Evolutionary conservation across 129 eudicot species (phyloP), one percentile per base, ranked within the genome.

Genomic region (Flaveria sonorensis): DNA sequence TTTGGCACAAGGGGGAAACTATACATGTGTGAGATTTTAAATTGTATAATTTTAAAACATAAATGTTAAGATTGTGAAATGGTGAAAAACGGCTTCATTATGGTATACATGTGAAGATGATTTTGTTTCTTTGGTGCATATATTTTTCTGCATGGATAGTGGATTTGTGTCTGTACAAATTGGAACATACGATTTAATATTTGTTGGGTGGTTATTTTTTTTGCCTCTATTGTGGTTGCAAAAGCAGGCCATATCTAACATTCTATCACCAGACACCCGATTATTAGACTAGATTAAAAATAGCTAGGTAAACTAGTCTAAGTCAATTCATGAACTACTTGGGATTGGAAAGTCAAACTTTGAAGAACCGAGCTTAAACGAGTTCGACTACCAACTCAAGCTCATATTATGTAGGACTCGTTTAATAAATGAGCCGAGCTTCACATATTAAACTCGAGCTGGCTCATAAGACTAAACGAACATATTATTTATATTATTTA

Each of bases 211-310:
- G 51, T 59, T 78, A 30, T 59, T 18, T 36, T 24, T 57, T 78
- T 78, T 69, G 82, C 82, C 70, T 26, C 56, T 43, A 43, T 1
- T 78, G 60, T 78, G 47, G 62, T 18, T 42, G 70, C 81, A 78
- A 43, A 12, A 69, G 21, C 10, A 68, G 9, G 9, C 43, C 14
- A 7, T 42, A 42, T 10, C 23, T 55, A 53, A 26, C 59, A 15
- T 2, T 60, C 28, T n/a, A 30, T 50, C 46, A 19, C 39, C 42
- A 36, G 13, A 36, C 50, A 53, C n/a, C 39, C 8, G 30, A 10
- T 26, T 36, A 36, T 36, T 36, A 36, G 40, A 36, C 40, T 36
- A 36, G 40, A 36, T 36, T 36, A 4, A 6, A 36, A 36, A 36
- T 36, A 36, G 40, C 7, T 36, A 5, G 40, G 7, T 36, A 36